These are phyloP conservation scores for Petunia hybrid DNA, from an alignment of 305 asterid genomes.

Conservation along the genomic window DNA sequence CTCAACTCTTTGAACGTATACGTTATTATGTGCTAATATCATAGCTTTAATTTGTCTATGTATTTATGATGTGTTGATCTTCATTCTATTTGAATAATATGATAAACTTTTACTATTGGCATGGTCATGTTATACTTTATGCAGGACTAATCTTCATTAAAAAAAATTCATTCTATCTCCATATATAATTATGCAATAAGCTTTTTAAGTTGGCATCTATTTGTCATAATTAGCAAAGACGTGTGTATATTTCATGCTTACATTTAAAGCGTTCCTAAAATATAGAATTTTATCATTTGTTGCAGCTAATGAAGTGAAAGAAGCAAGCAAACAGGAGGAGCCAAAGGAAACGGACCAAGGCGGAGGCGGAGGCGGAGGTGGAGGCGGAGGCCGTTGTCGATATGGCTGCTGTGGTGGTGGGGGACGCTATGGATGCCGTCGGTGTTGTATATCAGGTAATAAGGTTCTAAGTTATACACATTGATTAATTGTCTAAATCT, in stretches of 20 bases:
- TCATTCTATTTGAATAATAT: not conserved
- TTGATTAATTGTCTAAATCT: not conserved
- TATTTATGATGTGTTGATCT: not conserved
- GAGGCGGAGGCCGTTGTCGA: not conserved
- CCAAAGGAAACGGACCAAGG: not conserved
- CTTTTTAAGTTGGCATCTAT: not conserved
- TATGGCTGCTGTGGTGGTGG: not conserved
- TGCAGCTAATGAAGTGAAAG: conserved; percentile 1
- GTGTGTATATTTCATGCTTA: not conserved
- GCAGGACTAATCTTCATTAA: too few relatives aligned
- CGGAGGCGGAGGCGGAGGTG: not conserved
- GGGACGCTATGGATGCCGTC: not conserved
- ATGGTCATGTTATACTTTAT: too few relatives aligned
- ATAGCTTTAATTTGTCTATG: too few relatives aligned
- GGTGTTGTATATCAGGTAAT: not conserved
- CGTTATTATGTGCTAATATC: too few relatives aligned
- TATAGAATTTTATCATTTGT: not conserved
- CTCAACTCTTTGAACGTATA: too few relatives aligned
- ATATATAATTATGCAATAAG: not conserved
- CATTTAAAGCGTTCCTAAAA: too few relatives aligned
- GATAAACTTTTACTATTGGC: not conserved
- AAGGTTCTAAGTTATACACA: too few relatives aligned
- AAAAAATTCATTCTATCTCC: too few relatives aligned
- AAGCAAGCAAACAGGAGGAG: not conserved
- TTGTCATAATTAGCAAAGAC: not conserved